Conservation (phyloP, 306 rosid species). For the Vachellia pachyceras region DNA sequence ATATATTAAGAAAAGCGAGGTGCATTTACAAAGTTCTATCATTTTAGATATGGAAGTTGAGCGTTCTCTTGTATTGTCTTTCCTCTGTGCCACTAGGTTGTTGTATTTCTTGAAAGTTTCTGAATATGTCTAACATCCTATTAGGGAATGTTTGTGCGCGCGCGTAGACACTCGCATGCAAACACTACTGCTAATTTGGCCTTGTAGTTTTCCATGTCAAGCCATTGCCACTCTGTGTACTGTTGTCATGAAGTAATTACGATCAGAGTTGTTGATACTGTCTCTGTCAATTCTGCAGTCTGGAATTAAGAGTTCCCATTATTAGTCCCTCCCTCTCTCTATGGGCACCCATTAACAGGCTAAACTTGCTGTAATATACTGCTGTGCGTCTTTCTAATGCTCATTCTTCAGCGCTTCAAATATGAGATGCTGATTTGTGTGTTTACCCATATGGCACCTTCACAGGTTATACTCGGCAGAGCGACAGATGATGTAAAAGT, state of each 20-base stretch:
- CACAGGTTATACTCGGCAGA: constrained; percentile 84
- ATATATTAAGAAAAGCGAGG: constrained; percentile 75
- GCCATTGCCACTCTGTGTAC: constrained; percentile 18
- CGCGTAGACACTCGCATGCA: background rate
- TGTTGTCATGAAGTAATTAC: constrained; percentile 26
- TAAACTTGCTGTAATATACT: constrained; percentile 13
- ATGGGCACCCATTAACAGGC: background rate
- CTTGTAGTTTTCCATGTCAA: constrained; percentile 5
- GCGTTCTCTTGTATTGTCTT: constrained; percentile 20
- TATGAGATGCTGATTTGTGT: constrained; percentile 30
- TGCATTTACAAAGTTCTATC: constrained; percentile 37
- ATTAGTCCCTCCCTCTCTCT: background rate
- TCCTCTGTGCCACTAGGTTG: constrained; percentile 16
- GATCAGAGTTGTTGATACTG: background rate
- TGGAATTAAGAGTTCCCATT: constrained; percentile 8
- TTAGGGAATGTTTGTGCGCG: constrained; percentile 4
- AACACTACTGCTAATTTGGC: background rate
- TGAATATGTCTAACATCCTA: constrained; percentile 19
- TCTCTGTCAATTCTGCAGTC: constrained; percentile 27
- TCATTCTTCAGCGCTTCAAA: constrained; percentile 14
- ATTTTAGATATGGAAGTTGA: constrained; percentile 2
- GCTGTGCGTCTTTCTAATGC: constrained; percentile 20
- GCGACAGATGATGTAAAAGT: constrained; percentile 64
- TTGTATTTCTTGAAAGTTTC: background rate
- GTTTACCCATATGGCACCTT: constrained; percentile 22